Evolutionary conservation across 192 early-diverging fungal species (phyloP), one percentile per base, ranked within the genome.

Genomic region (Coemansia sp.): DNA sequence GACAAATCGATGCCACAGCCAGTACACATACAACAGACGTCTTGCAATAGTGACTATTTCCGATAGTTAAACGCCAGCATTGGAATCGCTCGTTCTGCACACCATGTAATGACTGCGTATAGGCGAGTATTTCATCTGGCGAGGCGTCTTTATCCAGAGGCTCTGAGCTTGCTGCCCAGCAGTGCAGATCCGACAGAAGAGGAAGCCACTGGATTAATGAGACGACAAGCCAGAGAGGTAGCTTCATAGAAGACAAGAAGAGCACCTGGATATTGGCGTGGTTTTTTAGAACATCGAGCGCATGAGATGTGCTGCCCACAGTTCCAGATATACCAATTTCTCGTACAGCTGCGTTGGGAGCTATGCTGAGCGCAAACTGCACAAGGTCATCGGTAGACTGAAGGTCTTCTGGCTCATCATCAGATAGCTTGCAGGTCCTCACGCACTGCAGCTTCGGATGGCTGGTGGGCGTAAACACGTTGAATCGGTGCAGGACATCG

Each of bases 391-490:
- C 32, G 6, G 31, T 22, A 22, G 36, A 22, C 19, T 38, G 9
- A 58, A 58, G 37, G 35, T 22, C 27, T n/a, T 17, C 29, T 32
- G 51, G n/a, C n/a, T n/a, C n/a, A n/a, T n/a, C n/a, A n/a, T 25
- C 51, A 5, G 27, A 4, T 22, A 10, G 12, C 19, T 20, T 10
- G 1, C 15, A 12, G 20, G n/a, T 31, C 4, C 17, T 58, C 3
- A 58, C 56, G 2, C 10, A 37, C 3, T 39, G 36, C 15, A 58
- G 35, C n/a, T 22, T 58, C 3, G 32, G 56, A 12, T 58, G 56
- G 3, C 56, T 58, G n/a, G 35, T 19, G 14, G 56, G 35, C 56
- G 32, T 38, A 59, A 67, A 59, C 14, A 67, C 41, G 19, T 29
- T 41, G 10, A 37, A 37, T n/a, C 31, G 27, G 39, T 12, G 38